A percentile compares a stretch with the other conserved stretches of the same genome.
Conservation (phyloP, 1,284 basidiomycete genomes). For the Cerrena zonata region DNA sequence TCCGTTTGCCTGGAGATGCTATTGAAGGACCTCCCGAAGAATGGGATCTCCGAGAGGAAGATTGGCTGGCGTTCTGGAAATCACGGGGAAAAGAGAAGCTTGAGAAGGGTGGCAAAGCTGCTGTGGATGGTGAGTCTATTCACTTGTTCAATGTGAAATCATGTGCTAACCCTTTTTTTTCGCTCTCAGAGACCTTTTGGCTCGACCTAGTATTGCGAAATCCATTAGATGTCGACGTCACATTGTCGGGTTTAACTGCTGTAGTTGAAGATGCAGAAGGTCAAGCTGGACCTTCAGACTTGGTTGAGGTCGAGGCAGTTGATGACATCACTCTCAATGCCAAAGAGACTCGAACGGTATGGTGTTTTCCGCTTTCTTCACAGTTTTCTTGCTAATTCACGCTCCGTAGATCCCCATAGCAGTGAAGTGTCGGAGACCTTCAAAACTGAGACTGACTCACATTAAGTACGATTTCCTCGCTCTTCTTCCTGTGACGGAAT, state of each 20-base stretch:
- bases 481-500: constrained; percentile 56
- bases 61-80: constrained; percentile 60
- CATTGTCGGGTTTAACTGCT: constrained; percentile 55
- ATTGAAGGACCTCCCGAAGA: constrained; percentile 36
- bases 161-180: constrained; percentile 3
- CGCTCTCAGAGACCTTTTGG: constrained; percentile 62
- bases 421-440: constrained; percentile 45
- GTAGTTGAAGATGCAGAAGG: constrained; percentile 36
- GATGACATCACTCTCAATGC: constrained; percentile 52
- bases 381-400: constrained; percentile 1
- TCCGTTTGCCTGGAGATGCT: constrained; percentile 50
- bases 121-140: constrained; percentile 50
- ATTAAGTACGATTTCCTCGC: constrained; percentile 63
- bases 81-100: constrained; percentile 47
- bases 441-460: constrained; percentile 49
- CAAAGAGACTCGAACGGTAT: constrained; percentile 54
- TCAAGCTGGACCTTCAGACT: constrained; percentile 31
- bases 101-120: constrained; percentile 49
- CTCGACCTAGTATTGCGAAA: constrained; percentile 65
- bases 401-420: constrained; percentile 54
- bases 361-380: constrained; percentile 17
- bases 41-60: constrained; percentile 60
- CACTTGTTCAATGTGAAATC: background rate
- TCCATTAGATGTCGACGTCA: constrained; percentile 66
- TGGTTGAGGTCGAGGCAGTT: constrained; percentile 52